Percentiles rank a stretch among this genome's conserved stretches.
These are phyloP conservation scores for Alternaria triticina DNA, from an alignment of 2,329 filamentous ascomycete genomes.

Conservation along the genomic window DNA sequence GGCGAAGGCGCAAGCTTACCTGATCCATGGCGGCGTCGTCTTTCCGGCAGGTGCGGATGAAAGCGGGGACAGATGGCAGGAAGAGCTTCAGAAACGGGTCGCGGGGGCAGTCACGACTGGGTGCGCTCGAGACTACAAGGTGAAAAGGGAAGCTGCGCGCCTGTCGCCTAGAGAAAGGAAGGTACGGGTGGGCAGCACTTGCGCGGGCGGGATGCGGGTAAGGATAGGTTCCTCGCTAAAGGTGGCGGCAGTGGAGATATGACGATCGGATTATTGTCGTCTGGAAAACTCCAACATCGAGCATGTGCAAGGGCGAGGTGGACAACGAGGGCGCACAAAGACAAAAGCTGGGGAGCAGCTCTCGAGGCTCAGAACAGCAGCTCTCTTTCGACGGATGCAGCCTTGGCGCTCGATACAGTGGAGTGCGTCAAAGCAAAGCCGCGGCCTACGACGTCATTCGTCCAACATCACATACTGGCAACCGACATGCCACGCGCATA, in stretches of 20 bases:
- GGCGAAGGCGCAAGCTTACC: constrained; percentile 38
- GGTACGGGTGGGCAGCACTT: constrained; percentile 21
- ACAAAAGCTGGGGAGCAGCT: constrained; percentile 6
- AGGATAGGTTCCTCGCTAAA: constrained; percentile 42
- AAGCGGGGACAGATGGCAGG: constrained; percentile 17
- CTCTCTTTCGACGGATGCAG: constrained; percentile 7
- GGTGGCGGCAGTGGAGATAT: constrained; percentile 40
- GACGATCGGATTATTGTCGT: constrained; percentile 21
- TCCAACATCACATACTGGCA: background rate
- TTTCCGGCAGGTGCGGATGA: constrained; percentile 21
- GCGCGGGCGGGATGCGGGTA: constrained; percentile 11
- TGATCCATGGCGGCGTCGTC: constrained; percentile 43
- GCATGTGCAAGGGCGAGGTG: background rate
- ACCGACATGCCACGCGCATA: background rate
- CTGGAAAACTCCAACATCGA: constrained; percentile 3
- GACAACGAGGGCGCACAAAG: constrained; percentile 11
- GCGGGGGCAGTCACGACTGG: constrained; percentile 11
- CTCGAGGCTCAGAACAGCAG: constrained; percentile 6
- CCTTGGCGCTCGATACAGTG: constrained; percentile 11
- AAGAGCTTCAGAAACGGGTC: background rate
- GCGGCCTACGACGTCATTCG: constrained; percentile 23
- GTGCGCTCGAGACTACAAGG: constrained; percentile 13
- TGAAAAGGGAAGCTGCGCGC: constrained; percentile 24
- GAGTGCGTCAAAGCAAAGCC: constrained; percentile 6
- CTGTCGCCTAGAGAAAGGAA: constrained; percentile 22